Evolutionary conservation across 495 filamentous ascomycete species (phyloP).

Genomic region (Bathelium albidoporum): DNA sequence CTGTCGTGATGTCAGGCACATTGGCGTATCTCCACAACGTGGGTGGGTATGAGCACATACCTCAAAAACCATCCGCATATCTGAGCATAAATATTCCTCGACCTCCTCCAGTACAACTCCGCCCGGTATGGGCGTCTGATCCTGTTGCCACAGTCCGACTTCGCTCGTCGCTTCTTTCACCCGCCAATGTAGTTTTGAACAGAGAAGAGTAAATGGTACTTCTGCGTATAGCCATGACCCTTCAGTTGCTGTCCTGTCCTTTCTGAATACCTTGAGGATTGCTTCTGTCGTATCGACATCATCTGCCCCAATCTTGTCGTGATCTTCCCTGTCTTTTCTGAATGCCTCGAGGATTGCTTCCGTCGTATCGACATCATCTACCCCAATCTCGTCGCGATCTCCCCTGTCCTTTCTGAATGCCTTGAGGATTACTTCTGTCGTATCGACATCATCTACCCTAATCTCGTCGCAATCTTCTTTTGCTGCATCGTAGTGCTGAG

Average conservation of each 20-base stretch:
- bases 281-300: no score
- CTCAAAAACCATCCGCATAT: conserved; percentile 24
- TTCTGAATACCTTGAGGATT: no score
- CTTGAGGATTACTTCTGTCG: no score
- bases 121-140: not conserved
- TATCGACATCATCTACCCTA: no score
- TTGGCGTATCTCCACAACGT: not conserved
- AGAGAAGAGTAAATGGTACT: not conserved
- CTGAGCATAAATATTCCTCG: not conserved
- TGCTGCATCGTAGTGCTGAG: no score
- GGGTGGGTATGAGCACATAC: conserved; percentile 11
- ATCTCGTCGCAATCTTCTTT: no score
- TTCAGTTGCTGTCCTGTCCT: no score
- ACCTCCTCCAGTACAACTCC: conserved; percentile 19
- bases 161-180: conserved; percentile 10
- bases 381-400: no score
- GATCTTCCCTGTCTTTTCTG: not conserved
- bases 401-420: no score
- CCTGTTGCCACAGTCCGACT: conserved; percentile 12
- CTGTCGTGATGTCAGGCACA: not conserved
- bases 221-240: no score
- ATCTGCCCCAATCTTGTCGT: no score
- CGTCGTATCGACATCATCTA: no score
- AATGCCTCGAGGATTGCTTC: not conserved
- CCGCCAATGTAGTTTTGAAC: not conserved